phyloP scores from a whole-genome alignment of 208 protist species.

The Acanthamoeba royreba region DNA sequence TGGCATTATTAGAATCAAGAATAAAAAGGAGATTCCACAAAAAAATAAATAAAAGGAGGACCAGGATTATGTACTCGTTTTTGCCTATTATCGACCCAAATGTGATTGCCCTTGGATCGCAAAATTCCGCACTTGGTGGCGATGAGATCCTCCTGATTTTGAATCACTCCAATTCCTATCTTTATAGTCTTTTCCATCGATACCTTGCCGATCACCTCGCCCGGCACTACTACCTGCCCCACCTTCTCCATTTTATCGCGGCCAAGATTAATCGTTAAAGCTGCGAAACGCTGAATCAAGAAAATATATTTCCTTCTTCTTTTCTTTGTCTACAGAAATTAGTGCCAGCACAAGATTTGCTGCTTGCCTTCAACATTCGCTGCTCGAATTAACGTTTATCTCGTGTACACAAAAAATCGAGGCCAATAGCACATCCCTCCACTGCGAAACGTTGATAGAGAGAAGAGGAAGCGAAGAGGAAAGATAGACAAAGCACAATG shows the following conservation, averaged over 20 bases:
- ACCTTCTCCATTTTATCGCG: slow-evolving; percentile 22
- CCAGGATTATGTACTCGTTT: neutral
- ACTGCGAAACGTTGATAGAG: too few species aligned
- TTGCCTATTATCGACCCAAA: slow-evolving; percentile 8
- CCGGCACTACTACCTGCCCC: neutral
- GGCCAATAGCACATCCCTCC: too few species aligned
- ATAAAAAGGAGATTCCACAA: neutral
- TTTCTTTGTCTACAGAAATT: neutral
- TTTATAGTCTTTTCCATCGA: neutral
- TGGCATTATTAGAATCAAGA: neutral
- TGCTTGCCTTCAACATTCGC: too few species aligned
- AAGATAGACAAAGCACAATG: neutral
- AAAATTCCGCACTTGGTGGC: slow-evolving; percentile 28
- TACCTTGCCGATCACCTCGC: neutral
- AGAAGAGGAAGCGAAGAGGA: neutral
- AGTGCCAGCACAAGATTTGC: too few species aligned
- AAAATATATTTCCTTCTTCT: neutral
- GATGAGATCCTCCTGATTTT: neutral
- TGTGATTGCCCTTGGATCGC: neutral
- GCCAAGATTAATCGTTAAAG: too few species aligned
- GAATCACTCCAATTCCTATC: slow-evolving; percentile 2
- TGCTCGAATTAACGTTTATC: too few species aligned
- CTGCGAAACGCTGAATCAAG: neutral
- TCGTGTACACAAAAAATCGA: too few species aligned
- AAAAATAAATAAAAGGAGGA: neutral